These are phyloP conservation scores for Trametes maxima DNA, from an alignment of 768 basidiomycete genomes.

Conservation along the genomic window DNA sequence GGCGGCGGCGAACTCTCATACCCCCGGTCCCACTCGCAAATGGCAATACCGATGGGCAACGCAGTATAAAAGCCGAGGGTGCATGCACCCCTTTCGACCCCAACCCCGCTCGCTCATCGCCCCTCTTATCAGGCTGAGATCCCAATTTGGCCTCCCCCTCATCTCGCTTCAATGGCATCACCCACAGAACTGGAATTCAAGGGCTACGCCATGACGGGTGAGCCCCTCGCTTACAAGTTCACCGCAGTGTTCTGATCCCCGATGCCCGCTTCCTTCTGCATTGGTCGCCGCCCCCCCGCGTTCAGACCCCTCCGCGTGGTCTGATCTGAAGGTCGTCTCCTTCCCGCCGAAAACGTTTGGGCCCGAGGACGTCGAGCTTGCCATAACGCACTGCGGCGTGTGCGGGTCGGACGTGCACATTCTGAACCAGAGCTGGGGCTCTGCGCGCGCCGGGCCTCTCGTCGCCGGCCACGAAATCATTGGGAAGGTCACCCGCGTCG, in stretches of 20 bases:
- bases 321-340: conserved; percentile 44
- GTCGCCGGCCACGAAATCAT: conserved; percentile 53
- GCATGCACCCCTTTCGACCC: too few relatives aligned
- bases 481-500: conserved; percentile 54
- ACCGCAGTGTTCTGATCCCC: not conserved
- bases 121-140: not conserved
- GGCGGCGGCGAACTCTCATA: too few relatives aligned
- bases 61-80: too few relatives aligned
- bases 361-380: conserved; percentile 59
- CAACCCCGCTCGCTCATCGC: not conserved
- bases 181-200: conserved; percentile 25
- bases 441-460: conserved; percentile 26
- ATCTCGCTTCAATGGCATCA: conserved; percentile 6
- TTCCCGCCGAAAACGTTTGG: conserved; percentile 56
- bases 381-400: conserved; percentile 50
- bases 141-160: not conserved
- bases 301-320: conserved; percentile 35
- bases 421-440: conserved; percentile 42
- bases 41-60: too few relatives aligned
- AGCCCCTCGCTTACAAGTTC: not conserved
- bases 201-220: conserved; percentile 32
- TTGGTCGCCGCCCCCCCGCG: not conserved
- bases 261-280: not conserved
- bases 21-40: too few relatives aligned
- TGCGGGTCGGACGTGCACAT: conserved; percentile 58